These are phyloP conservation scores for Fusarium praegraminearum DNA, from an alignment of 2,329 filamentous ascomycete genomes.

Conservation along the genomic window DNA sequence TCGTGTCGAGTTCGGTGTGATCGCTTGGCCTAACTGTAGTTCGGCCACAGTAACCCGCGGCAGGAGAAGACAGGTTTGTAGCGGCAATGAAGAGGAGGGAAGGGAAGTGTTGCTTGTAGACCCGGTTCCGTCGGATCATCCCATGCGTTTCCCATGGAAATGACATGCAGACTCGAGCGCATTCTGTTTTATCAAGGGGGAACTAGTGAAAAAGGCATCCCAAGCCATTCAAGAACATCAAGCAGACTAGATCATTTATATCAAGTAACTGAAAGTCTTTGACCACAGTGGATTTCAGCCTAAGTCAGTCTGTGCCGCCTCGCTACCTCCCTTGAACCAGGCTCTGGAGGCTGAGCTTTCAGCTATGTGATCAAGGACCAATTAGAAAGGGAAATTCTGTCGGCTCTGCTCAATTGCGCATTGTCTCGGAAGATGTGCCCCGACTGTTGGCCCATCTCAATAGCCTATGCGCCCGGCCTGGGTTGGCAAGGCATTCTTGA, in stretches of 20 bases:
- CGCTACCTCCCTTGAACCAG: neutral
- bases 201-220: neutral
- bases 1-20: rapidly evolving
- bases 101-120: neutral
- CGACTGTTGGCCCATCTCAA: rapidly evolving
- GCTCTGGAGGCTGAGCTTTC: neutral
- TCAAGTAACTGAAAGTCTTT: neutral
- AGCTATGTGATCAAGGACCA: rapidly evolving
- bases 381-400: neutral
- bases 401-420: neutral
- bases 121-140: neutral
- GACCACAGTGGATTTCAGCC: rapidly evolving
- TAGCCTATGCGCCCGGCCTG: neutral
- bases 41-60: rapidly evolving
- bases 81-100: rapidly evolving
- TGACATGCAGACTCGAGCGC: neutral
- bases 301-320: neutral
- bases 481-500: neutral
- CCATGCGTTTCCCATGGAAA: neutral
- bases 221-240: neutral
- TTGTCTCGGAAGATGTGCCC: neutral
- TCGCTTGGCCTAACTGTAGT: rapidly evolving
- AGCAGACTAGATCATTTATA: neutral
- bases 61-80: rapidly evolving
- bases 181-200: neutral